Percentiles rank a stretch among this genome's conserved stretches.
Conservation (phyloP, 371 early-diverging fungal genomes). For the Mycotypha africana region DNA sequence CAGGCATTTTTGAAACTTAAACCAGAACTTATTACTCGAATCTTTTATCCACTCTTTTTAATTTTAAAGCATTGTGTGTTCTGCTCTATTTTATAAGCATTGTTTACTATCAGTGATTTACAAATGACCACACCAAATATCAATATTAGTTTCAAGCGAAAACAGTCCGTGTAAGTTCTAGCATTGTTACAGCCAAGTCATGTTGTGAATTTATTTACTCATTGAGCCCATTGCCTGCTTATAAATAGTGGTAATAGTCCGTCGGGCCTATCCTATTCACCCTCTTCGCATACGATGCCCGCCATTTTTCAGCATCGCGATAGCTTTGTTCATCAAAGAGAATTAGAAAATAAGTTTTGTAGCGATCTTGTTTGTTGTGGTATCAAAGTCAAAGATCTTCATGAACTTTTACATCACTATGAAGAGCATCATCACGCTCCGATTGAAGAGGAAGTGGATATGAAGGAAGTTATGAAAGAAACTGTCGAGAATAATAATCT, state of each 20-base stretch:
- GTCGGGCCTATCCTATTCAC: slow-evolving; percentile 20
- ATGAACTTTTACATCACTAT: slow-evolving; percentile 90
- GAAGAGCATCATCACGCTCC: slow-evolving; percentile 87
- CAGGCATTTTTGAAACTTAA: slow-evolving; percentile 4
- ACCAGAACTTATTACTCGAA: slow-evolving; percentile 5
- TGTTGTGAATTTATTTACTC: no score
- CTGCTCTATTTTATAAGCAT: not conserved
- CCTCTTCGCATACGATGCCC: slow-evolving; percentile 23
- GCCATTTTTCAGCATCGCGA: slow-evolving; percentile 50
- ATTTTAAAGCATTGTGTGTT: not conserved
- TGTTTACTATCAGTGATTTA: no score
- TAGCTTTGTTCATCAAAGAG: slow-evolving; percentile 65
- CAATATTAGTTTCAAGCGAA: slow-evolving; percentile 16
- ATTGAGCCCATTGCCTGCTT: not conserved
- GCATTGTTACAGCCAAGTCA: not conserved
- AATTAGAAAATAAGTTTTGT: slow-evolving; percentile 83
- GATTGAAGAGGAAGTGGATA: slow-evolving; percentile 59
- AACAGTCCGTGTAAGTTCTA: slow-evolving; percentile 16
- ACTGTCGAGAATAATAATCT: slow-evolving; percentile 15
- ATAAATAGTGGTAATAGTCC: slow-evolving; percentile 2
- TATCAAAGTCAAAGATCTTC: slow-evolving; percentile 72
- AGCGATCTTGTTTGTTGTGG: slow-evolving; percentile 91
- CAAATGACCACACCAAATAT: slow-evolving; percentile 21
- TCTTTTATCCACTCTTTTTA: not conserved
- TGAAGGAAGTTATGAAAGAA: no score